phyloP scores from a whole-genome alignment of 1,139 yeast genomes.

The Zygosaccharomyces sapae region DNA sequence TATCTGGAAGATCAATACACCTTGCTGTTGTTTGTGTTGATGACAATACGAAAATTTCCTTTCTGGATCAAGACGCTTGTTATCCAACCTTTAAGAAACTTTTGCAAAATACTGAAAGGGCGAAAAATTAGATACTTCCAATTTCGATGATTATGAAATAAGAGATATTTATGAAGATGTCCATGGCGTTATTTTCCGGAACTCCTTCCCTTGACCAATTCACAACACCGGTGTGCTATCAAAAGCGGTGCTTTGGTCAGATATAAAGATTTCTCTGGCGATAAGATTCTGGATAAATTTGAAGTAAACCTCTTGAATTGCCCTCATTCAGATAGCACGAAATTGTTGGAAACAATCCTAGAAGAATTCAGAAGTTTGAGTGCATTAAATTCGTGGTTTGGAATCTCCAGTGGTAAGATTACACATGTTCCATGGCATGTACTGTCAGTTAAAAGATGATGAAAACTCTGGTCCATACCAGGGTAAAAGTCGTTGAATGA shows the following conservation, averaged over 20 bases:
- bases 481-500: constrained; percentile 29
- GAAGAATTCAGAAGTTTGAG: constrained; percentile 66
- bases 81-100: constrained; percentile 38
- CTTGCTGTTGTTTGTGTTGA: constrained; percentile 71
- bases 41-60: constrained; percentile 53
- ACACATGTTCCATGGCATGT: constrained; percentile 76
- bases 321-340: constrained; percentile 55
- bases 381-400: constrained; percentile 42
- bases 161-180: constrained; percentile 54
- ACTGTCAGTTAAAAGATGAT: constrained; percentile 67
- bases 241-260: constrained; percentile 67
- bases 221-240: constrained; percentile 67
- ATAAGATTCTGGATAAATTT: constrained; percentile 37
- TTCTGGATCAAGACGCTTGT: constrained; percentile 38
- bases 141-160: constrained; percentile 41
- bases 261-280: constrained; percentile 34
- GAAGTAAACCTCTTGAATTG: constrained; percentile 69
- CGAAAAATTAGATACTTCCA: constrained; percentile 18
- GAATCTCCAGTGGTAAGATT: constrained; percentile 38
- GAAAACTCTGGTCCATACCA: constrained; percentile 43
- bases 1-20: constrained; percentile 60
- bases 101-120: constrained; percentile 25
- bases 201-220: constrained; percentile 64
- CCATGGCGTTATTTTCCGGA: constrained; percentile 58
- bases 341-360: constrained; percentile 55